phyloP scores from a whole-genome alignment of 306 rosid genomes.

The Begonia fuchsioides region DNA sequence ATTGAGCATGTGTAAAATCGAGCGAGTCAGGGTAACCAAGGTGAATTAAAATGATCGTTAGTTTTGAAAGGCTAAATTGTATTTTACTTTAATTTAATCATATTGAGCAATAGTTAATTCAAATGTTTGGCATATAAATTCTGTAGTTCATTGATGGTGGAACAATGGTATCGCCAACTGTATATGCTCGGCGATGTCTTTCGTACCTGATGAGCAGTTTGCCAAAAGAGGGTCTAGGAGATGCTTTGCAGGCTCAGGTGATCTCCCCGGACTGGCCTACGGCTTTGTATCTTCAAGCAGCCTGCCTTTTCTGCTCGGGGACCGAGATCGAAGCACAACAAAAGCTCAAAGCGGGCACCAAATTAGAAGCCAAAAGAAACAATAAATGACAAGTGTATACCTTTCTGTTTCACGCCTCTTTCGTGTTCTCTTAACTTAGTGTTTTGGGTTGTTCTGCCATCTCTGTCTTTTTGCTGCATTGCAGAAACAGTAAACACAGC shows the following conservation, averaged over 20 bases:
- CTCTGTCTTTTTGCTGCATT: constrained; percentile 8
- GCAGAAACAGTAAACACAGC: constrained; percentile 12
- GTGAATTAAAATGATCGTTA: too few species aligned
- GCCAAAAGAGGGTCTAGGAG: constrained; percentile 72
- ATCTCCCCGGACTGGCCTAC: constrained; percentile 90
- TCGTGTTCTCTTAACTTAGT: constrained; percentile 10
- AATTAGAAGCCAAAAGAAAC: constrained; percentile 67
- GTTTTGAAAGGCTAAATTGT: background rate
- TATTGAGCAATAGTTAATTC: too few species aligned
- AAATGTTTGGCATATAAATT: background rate
- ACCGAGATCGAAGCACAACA: constrained; percentile 96
- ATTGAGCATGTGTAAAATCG: too few species aligned
- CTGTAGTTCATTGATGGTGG: constrained; percentile 84
- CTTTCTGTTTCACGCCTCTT: constrained; percentile 1
- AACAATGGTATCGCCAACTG: constrained; percentile 93
- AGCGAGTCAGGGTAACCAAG: too few species aligned
- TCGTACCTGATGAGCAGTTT: constrained; percentile 67
- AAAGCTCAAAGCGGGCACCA: constrained; percentile 73
- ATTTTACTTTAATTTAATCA: too few species aligned
- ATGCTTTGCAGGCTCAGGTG: constrained; percentile 94
- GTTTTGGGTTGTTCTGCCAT: constrained; percentile 2
- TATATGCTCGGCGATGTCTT: constrained; percentile 74
- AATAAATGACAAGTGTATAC: constrained; percentile 37
- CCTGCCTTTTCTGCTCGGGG: constrained; percentile 69
- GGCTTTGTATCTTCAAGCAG: constrained; percentile 85